Evolutionary conservation across 352 stramenopile species (phyloP).

Genomic region (Aphanomyces stellatus): DNA sequence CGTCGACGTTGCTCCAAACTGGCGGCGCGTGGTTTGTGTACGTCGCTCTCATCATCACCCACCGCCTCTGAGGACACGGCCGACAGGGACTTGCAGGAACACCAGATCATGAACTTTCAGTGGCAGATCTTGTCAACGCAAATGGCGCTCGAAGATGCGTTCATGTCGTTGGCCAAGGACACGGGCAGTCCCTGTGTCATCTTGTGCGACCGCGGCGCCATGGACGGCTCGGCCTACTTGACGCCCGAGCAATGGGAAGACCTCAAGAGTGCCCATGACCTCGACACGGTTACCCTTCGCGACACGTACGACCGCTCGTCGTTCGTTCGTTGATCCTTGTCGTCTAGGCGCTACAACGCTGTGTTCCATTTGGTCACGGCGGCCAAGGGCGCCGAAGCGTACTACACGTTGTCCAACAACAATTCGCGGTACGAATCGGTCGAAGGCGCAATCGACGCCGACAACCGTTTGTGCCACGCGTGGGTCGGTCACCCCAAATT

Average conservation of each 20-base stretch:
- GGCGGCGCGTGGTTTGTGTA: constrained; percentile 88
- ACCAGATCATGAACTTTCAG: constrained; percentile 82
- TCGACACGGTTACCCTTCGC: constrained; percentile 77
- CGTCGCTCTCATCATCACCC: constrained; percentile 19
- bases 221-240: constrained; percentile 96
- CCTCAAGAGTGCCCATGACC: constrained; percentile 63
- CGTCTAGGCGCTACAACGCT: constrained; percentile 69
- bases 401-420: constrained; percentile 97
- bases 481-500: constrained; percentile 83
- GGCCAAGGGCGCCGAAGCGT: constrained; percentile 89
- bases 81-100: constrained; percentile 60
- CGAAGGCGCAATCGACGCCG: constrained; percentile 84
- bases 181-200: constrained; percentile 84
- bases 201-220: constrained; percentile 92
- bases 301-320: constrained; percentile 43
- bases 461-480: constrained; percentile 62
- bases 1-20: constrained; percentile 90
- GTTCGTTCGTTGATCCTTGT: background rate
- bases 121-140: constrained; percentile 81
- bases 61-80: too few species aligned
- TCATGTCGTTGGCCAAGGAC: constrained; percentile 74
- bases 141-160: constrained; percentile 77
- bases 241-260: constrained; percentile 81
- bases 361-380: constrained; percentile 88
- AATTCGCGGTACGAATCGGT: constrained; percentile 90